Percentiles rank a stretch among this genome's conserved stretches.
Conservation (phyloP, 768 basidiomycete genomes). For the Boletellus emodensis region DNA sequence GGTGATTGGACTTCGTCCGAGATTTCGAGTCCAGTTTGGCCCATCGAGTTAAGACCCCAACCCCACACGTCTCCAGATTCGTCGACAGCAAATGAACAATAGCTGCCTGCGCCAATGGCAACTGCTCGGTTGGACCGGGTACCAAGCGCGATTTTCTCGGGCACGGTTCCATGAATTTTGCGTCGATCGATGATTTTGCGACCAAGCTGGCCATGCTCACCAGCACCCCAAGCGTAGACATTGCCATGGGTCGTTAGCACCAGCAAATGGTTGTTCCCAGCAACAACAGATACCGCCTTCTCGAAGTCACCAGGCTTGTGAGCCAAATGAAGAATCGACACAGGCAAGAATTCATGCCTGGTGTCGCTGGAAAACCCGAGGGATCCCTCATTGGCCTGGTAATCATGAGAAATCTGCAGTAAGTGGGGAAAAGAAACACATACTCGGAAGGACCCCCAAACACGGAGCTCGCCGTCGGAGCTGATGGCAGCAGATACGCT, state of each 20-base stretch:
- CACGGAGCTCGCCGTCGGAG: slow-evolving; percentile 72
- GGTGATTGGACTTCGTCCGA: slow-evolving; percentile 57
- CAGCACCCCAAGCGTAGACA: slow-evolving; percentile 87
- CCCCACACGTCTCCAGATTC: slow-evolving; percentile 81
- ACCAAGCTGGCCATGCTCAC: slow-evolving; percentile 88
- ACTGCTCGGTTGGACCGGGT: slow-evolving; percentile 60
- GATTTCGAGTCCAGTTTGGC: slow-evolving; percentile 65
- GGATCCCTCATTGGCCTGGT: slow-evolving; percentile 69
- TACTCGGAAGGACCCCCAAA: slow-evolving; percentile 91
- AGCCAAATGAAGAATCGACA: slow-evolving; percentile 52
- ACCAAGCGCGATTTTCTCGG: slow-evolving; percentile 81
- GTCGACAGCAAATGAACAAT: slow-evolving; percentile 89
- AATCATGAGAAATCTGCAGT: slow-evolving; percentile 2
- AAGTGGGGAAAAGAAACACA: slow-evolving; percentile 22
- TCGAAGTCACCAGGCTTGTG: slow-evolving; percentile 63
- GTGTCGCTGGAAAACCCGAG: slow-evolving; percentile 76
- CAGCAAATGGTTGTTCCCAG: slow-evolving; percentile 86
- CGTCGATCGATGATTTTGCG: slow-evolving; percentile 85
- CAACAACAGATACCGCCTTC: slow-evolving; percentile 69
- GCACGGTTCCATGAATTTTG: slow-evolving; percentile 84
- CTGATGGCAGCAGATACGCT: slow-evolving; percentile 84
- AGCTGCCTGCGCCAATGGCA: slow-evolving; percentile 73
- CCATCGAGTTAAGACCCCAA: slow-evolving; percentile 95
- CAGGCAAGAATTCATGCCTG: slow-evolving; percentile 64
- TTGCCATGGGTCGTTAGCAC: slow-evolving; percentile 85